Evolutionary conservation across 495 filamentous ascomycete genomes (phyloP).

Genomic region (Cercophora sp.): DNA sequence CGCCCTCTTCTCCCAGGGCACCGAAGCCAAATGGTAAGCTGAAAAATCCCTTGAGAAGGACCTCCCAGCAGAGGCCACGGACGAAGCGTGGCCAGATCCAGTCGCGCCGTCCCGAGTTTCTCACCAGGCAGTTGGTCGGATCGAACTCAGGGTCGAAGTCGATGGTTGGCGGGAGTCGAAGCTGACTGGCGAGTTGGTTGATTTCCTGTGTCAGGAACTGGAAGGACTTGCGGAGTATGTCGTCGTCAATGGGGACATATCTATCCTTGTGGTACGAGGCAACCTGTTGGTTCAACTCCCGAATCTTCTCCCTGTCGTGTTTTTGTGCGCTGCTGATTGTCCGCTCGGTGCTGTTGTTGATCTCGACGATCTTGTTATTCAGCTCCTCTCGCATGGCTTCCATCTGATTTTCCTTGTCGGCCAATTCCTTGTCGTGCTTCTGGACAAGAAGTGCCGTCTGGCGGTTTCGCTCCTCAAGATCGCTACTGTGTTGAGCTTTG

Average conservation of each 20-base stretch:
- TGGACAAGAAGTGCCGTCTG: not conserved
- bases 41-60: slow-evolving; percentile 7
- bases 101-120: not conserved
- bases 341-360: not conserved
- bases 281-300: slow-evolving; percentile 4
- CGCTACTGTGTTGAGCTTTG: not conserved
- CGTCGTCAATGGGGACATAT: slow-evolving; percentile 4
- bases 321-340: not conserved
- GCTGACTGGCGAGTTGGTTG: slow-evolving; percentile 3
- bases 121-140: not conserved
- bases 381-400: not conserved
- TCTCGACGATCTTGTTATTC: not conserved
- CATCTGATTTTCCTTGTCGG: not conserved
- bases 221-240: not conserved
- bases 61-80: slow-evolving; percentile 9
- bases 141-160: not conserved
- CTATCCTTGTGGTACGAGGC: slow-evolving; percentile 3
- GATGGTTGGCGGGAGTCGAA: not conserved
- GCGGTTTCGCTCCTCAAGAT: not conserved
- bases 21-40: slow-evolving; percentile 9
- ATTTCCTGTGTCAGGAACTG: not conserved
- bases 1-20: not conserved
- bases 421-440: not conserved
- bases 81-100: slow-evolving; percentile 11
- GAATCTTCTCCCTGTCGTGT: not conserved